These are phyloP conservation scores for Pachyrhizus erosus DNA, from an alignment of 306 rosid species.

Conservation along the genomic window DNA sequence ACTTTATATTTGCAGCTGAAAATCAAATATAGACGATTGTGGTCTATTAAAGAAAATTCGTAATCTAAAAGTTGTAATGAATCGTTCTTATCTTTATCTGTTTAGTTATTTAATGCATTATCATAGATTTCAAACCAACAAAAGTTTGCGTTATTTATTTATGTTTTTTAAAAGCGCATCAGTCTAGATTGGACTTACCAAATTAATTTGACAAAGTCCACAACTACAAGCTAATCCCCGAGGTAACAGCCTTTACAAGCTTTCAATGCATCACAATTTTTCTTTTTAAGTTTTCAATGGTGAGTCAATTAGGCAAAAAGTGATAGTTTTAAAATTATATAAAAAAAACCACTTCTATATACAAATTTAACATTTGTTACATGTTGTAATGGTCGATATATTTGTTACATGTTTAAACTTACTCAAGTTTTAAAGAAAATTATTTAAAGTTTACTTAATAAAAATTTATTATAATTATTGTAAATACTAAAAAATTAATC, in stretches of 20 bases:
- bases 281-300: neutral
- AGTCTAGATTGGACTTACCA: neutral
- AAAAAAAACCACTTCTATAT: neutral
- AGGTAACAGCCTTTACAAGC: conserved; percentile 8
- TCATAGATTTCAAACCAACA: neutral
- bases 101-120: neutral
- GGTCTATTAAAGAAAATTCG: neutral
- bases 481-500: neutral
- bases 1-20: neutral
- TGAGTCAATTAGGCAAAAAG: neutral
- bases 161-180: neutral
- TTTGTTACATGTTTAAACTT: neutral
- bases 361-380: neutral
- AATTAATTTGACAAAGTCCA: conserved; percentile 29
- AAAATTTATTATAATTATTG: neutral
- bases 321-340: neutral
- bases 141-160: neutral
- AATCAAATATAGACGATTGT: neutral
- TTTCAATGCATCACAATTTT: conserved; percentile 17
- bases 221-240: neutral
- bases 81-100: neutral
- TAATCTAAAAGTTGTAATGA: neutral
- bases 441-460: neutral
- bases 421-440: neutral
- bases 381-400: neutral